A percentile compares a stretch with the other conserved stretches of the same genome.
phyloP scores from a whole-genome alignment of 2,329 filamentous ascomycete genomes.

The Fusarium goolgardi region DNA sequence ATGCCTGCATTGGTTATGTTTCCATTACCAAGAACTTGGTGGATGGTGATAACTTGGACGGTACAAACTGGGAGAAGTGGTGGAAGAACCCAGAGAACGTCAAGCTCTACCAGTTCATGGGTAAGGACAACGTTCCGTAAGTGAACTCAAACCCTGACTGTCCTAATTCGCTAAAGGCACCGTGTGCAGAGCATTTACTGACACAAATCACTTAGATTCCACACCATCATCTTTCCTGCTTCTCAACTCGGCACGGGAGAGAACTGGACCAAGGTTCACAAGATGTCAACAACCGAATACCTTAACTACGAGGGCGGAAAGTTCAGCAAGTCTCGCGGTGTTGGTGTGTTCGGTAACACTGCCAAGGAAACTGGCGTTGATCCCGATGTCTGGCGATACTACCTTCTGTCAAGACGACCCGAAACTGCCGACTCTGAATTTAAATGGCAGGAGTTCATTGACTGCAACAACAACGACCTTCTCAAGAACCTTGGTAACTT shows the following conservation, averaged over 20 bases:
- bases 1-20: slow-evolving; percentile 93
- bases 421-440: slow-evolving; percentile 91
- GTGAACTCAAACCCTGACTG: slow-evolving; percentile 50
- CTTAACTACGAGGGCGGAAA: slow-evolving; percentile 90
- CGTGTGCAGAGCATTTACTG: background rate
- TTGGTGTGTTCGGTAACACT: slow-evolving; percentile 92
- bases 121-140: slow-evolving; percentile 73
- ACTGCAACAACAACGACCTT: slow-evolving; percentile 90
- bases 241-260: slow-evolving; percentile 86
- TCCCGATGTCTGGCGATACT: slow-evolving; percentile 93
- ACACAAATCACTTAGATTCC: slow-evolving; percentile 53
- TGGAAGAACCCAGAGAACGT: slow-evolving; percentile 92
- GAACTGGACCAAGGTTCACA: slow-evolving; percentile 89
- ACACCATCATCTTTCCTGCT: slow-evolving; percentile 91
- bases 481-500: slow-evolving; percentile 80
- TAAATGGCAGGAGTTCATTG: slow-evolving; percentile 86
- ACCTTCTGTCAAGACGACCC: slow-evolving; percentile 85
- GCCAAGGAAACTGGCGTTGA: slow-evolving; percentile 87
- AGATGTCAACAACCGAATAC: slow-evolving; percentile 87
- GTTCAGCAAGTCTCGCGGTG: slow-evolving; percentile 89
- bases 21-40: slow-evolving; percentile 95
- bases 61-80: slow-evolving; percentile 88
- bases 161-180: background rate
- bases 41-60: slow-evolving; percentile 57
- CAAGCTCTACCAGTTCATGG: slow-evolving; percentile 93